Evolutionary conservation across 495 filamentous ascomycete genomes (phyloP), one percentile per base, ranked within the genome.

Genomic region (Aspergillus asperescens): DNA sequence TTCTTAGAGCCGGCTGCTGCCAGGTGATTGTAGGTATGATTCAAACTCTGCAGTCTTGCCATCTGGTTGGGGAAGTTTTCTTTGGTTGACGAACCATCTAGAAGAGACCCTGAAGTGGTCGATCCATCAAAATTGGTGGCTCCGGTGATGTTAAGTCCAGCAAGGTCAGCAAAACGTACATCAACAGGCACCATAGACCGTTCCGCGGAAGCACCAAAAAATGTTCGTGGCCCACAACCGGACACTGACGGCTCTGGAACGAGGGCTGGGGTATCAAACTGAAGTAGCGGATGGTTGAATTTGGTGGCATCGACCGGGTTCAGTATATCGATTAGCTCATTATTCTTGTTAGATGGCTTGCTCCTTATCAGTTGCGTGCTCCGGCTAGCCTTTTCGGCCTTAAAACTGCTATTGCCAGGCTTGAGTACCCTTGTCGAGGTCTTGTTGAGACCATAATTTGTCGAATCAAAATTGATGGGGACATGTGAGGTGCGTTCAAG

Each of bases 251-350:
- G 50, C 19, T 50, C 12, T 15, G 61, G 61, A 16, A 58, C 22
- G 16, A 63, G 23, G 8, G 57, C 52, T 18, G 62, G 62, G 8
- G 57, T 56, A 23, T 61, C 28, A 8, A 57, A 50, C 16, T 32
- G 39, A 2, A 61, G 7, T 2, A 15, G 2, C 1, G 38, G 52
- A 19, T 56, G 55, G 19, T 32, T 59, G 15, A 34, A 9, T 7
- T 25, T 46, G 18, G 35, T 25, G 31, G 19, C 39, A 24, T 15
- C 38, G 5, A 12, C 35, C 32, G 57, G 47, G 6, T 15, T 45
- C 6, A 44, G 19, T 13, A 59, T 28, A 16, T 63, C 61, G 12
- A 63, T 43, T 6, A 63, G 42, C 19, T 54, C 40, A 18, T 48
- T 37, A 3, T 29, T 19, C 27, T 40, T 52, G 12, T 25, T n/a